These are phyloP conservation scores for Verticillium longisporum DNA, from an alignment of 2,329 filamentous ascomycete genomes.

Conservation along the genomic window DNA sequence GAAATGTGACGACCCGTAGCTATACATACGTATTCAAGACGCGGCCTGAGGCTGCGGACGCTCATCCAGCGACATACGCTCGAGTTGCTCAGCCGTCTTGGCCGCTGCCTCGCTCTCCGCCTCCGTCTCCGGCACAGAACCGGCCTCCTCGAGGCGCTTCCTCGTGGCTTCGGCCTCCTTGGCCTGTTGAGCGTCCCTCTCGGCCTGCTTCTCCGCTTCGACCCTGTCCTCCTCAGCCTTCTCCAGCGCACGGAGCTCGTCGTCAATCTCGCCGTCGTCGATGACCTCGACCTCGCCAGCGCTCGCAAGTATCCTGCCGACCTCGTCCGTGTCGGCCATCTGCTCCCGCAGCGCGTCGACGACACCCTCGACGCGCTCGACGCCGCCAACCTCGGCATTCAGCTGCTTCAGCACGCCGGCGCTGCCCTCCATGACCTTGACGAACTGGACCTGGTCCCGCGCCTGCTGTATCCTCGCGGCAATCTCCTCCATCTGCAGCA, in stretches of 20 bases:
- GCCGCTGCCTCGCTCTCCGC: constrained; percentile 17
- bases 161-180: constrained; percentile 42
- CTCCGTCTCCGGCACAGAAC: constrained; percentile 26
- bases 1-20: background rate
- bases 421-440: constrained; percentile 76
- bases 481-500: constrained; percentile 77
- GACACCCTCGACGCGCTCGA: constrained; percentile 67
- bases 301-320: constrained; percentile 61
- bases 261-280: constrained; percentile 80
- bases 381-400: constrained; percentile 71
- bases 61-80: constrained; percentile 30
- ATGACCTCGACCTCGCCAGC: constrained; percentile 30
- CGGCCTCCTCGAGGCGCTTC: constrained; percentile 42
- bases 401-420: constrained; percentile 64
- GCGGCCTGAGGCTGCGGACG: constrained; percentile 12
- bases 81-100: constrained; percentile 25
- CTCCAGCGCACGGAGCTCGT: constrained; percentile 76
- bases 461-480: constrained; percentile 81
- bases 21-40: constrained; percentile 2
- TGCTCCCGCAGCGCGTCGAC: constrained; percentile 71
- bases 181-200: constrained; percentile 33
- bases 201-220: constrained; percentile 37
- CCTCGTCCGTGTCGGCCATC: constrained; percentile 76
- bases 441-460: constrained; percentile 73
- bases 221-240: constrained; percentile 48